phyloP scores from a whole-genome alignment of 2,329 filamentous ascomycete species.

The Hypoxylon sp. region DNA sequence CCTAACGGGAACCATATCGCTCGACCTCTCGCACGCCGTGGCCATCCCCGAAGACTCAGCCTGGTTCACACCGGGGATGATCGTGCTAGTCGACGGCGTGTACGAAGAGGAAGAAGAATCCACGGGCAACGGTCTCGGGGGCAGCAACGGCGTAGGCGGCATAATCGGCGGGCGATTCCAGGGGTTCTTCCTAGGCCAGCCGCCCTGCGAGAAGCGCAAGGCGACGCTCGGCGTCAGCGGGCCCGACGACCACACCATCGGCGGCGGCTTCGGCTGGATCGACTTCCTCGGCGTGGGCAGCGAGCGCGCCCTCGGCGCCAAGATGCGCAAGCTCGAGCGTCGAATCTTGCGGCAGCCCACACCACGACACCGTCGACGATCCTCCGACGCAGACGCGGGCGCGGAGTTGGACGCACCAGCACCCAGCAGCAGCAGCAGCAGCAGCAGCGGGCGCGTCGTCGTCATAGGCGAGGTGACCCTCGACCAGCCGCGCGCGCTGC shows the following conservation, averaged over 20 bases:
- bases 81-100: constrained; percentile 92
- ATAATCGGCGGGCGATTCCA: constrained; percentile 92
- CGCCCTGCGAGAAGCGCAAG: constrained; percentile 85
- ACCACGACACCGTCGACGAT: too few species aligned
- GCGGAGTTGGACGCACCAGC: constrained; percentile 41
- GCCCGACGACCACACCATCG: constrained; percentile 69
- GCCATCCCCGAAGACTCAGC: constrained; percentile 85
- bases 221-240: constrained; percentile 77
- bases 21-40: constrained; percentile 83
- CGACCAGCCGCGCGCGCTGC: constrained; percentile 81
- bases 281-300: constrained; percentile 94
- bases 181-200: constrained; percentile 88
- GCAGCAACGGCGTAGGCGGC: constrained; percentile 83
- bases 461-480: constrained; percentile 87
- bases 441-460: constrained; percentile 67
- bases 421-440: too few species aligned
- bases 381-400: constrained; percentile 47
- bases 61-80: constrained; percentile 96
- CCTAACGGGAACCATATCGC: constrained; percentile 83
- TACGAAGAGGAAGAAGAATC: constrained; percentile 91
- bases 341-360: constrained; percentile 66
- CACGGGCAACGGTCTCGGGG: constrained; percentile 73
- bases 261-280: constrained; percentile 93
- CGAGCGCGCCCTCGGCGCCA: constrained; percentile 80
- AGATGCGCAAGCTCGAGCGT: constrained; percentile 83